Base-by-base conservation (phyloP, 192 early-diverging fungal genomes). In the Coemansia sp. region DNA sequence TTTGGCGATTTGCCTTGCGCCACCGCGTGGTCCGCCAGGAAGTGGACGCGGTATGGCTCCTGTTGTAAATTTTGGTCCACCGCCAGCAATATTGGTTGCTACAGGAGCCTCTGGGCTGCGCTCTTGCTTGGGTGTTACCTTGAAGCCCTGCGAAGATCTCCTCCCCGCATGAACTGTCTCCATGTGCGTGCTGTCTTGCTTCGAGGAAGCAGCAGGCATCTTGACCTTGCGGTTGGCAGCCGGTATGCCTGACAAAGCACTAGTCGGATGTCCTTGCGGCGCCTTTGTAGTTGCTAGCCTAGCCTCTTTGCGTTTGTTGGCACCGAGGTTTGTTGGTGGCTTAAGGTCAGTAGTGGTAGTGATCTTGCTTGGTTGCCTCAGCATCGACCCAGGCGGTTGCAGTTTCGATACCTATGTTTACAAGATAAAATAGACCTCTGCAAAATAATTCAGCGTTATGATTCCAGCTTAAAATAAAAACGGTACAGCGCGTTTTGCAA, bases 111-210 rank as follows among this genome's bases (percentile, higher is more conserved):
- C 30, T n/a, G 72, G 19, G 3, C 23, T 45, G 31, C 47, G 45
- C 25, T 50, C 59, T 27, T 64, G 62, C 48, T 65, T 78, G 22
- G 62, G 63, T 15, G 75, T 45, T 36, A 78, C 75, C 20, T 55
- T 72, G 59, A 78, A 78, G 2, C 75, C 75, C 57, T 68, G 64
- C 4, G 75, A 71, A 8, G 75, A 78, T 25, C 75, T 62, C 15
- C 75, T 56, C 14, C 75, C 75, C 10, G 68, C 65, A 45, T 62
- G 65, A 4, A 78, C 65, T 3, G 58, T 72, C 25, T 61, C 65
- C 20, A 25, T 33, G 3, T 42, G 58, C 2, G 38, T 23, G 27
- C 55, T 28, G 2, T 50, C 42, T 4, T 44, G 27, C 20, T 55
- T 61, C 38, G 68, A 37, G 7, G 34, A n/a, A n/a, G n/a, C n/a